These are phyloP conservation scores for Euphrasia confusa DNA, from an alignment of 257 asterid species.

Conservation along the genomic window DNA sequence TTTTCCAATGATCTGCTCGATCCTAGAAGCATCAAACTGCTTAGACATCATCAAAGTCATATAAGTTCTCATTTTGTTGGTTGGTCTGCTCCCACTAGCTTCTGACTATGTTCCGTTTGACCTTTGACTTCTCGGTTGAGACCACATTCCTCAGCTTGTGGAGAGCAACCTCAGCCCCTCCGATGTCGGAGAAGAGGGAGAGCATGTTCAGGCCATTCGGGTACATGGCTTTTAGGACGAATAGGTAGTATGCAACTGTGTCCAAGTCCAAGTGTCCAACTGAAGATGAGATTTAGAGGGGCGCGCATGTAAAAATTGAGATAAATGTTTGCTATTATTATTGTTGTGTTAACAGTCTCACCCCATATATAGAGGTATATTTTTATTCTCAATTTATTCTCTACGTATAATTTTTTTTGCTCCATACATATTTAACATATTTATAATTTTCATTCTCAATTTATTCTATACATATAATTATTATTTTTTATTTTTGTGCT, in stretches of 20 bases:
- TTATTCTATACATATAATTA: too few relatives aligned
- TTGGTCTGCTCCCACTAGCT: constrained; percentile 95
- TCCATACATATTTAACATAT: too few relatives aligned
- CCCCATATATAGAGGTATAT: too few relatives aligned
- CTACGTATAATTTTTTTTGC: too few relatives aligned
- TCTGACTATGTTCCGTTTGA: constrained; percentile 52
- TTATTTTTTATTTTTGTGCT: too few relatives aligned
- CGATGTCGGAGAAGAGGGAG: constrained; percentile 88
- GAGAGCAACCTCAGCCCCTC: constrained; percentile 94
- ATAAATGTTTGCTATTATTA: too few relatives aligned
- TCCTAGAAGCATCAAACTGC: constrained; percentile 28
- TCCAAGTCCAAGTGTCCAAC: too few relatives aligned
- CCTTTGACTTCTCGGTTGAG: constrained; percentile 66
- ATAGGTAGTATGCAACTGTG: constrained; percentile 83
- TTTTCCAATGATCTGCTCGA: constrained; percentile 33
- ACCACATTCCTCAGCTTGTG: constrained; percentile 63
- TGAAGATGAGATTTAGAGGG: constrained; percentile 17
- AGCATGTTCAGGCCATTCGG: constrained; percentile 65
- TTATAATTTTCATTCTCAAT: too few relatives aligned
- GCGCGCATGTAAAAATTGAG: too few relatives aligned
- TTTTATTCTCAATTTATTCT: too few relatives aligned
- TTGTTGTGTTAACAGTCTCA: too few relatives aligned
- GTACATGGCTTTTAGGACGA: constrained; percentile 59
- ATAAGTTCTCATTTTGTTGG: constrained; percentile 50
- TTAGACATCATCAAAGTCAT: constrained; percentile 58